These are phyloP conservation scores for Sporisorium reilianum DNA, from an alignment of 1,284 basidiomycete species.

Conservation along the genomic window DNA sequence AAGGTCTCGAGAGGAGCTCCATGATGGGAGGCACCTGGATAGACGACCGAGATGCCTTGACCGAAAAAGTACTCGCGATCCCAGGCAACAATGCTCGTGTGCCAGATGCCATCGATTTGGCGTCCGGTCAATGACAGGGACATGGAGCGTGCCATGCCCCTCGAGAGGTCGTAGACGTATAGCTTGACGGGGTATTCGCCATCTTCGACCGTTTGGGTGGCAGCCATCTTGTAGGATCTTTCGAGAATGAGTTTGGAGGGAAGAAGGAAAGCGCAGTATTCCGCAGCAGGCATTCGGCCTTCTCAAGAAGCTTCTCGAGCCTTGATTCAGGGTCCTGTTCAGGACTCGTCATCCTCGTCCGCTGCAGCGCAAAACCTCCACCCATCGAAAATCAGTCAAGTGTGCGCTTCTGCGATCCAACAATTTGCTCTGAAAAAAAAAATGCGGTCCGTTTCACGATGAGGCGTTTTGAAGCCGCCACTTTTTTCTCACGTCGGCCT, in stretches of 20 bases:
- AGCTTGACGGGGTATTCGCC: constrained; percentile 72
- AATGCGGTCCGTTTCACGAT: neutral
- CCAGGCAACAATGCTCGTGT: constrained; percentile 88
- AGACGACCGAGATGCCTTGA: constrained; percentile 79
- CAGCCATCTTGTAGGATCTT: constrained; percentile 6
- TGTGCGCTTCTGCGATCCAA: neutral
- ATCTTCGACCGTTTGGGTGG: constrained; percentile 10
- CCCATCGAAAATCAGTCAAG: neutral
- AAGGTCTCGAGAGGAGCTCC: constrained; percentile 81
- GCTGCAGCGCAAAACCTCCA: constrained; percentile 14
- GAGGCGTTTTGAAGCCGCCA: neutral
- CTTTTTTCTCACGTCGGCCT: constrained; percentile 17
- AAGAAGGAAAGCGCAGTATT: neutral
- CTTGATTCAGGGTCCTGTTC: constrained; percentile 10
- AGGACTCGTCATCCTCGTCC: constrained; percentile 15
- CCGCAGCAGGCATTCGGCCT: too few species aligned
- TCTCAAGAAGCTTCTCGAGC: neutral
- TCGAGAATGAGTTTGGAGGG: too few species aligned
- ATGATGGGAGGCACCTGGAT: constrained; percentile 72
- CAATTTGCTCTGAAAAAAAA: neutral
- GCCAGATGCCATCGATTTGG: constrained; percentile 69
- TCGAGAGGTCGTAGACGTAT: constrained; percentile 90
- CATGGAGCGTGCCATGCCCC: constrained; percentile 81
- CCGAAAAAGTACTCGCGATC: constrained; percentile 89
- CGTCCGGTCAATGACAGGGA: constrained; percentile 83